Conservation (phyloP, 495 filamentous ascomycete genomes). For the Recurvomyces mirabilis region DNA sequence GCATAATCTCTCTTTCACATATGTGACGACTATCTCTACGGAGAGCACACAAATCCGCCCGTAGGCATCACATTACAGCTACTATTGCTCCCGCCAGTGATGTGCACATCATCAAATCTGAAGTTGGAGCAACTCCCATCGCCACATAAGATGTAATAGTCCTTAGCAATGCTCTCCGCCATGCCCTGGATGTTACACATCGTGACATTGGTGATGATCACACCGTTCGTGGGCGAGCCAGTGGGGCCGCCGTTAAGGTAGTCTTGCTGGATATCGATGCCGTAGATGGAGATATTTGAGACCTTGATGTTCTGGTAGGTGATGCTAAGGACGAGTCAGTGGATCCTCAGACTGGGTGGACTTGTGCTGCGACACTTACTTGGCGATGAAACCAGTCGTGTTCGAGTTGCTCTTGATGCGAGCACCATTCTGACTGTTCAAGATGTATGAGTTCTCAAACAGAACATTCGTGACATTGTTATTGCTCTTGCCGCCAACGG, state of each 20-base stretch:
- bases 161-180: constrained; percentile 22
- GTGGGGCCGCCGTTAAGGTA: constrained; percentile 52
- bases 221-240: constrained; percentile 48
- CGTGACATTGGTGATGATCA: constrained; percentile 49
- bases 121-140: constrained; percentile 37
- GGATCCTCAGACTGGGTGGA: neutral
- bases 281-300: constrained; percentile 46
- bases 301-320: constrained; percentile 51
- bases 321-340: constrained; percentile 39
- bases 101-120: constrained; percentile 30
- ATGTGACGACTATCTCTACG: too few relatives aligned
- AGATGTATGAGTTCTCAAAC: constrained; percentile 41
- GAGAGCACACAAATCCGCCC: constrained; percentile 16
- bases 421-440: constrained; percentile 46
- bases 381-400: constrained; percentile 42
- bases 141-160: constrained; percentile 43
- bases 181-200: constrained; percentile 38
- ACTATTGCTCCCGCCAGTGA: constrained; percentile 32
- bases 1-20: too few relatives aligned
- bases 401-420: constrained; percentile 54
- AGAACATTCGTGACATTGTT: constrained; percentile 49
- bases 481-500: constrained; percentile 50
- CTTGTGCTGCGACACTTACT: constrained; percentile 34
- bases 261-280: constrained; percentile 58
- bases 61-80: constrained; percentile 32